Evolutionary conservation across 2,329 filamentous ascomycete genomes (phyloP).

Genomic region (Onygenales sp.): DNA sequence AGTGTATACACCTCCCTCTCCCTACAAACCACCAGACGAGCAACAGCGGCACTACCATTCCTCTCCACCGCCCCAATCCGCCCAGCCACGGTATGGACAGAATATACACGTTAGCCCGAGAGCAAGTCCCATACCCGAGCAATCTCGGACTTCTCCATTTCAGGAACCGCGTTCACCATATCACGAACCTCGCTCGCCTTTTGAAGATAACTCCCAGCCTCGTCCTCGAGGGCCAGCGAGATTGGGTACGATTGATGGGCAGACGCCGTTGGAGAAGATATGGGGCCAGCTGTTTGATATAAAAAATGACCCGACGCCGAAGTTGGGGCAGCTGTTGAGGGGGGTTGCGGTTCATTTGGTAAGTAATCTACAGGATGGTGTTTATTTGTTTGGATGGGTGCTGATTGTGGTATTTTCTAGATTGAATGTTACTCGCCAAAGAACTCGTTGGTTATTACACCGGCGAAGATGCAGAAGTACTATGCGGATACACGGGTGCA

Average conservation of each 20-base stretch:
- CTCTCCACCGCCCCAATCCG: constrained; percentile 17
- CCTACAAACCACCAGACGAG: constrained; percentile 16
- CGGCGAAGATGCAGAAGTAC: constrained; percentile 64
- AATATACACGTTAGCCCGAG: constrained; percentile 16
- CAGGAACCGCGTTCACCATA: constrained; percentile 4
- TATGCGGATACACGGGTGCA: constrained; percentile 58
- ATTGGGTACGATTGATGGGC: constrained; percentile 35
- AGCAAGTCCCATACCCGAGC: constrained; percentile 14
- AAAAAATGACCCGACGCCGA: constrained; percentile 55
- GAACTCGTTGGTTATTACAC: constrained; percentile 61
- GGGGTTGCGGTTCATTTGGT: constrained; percentile 68
- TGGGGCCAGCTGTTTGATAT: constrained; percentile 69
- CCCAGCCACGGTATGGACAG: constrained; percentile 15
- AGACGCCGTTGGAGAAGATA: constrained; percentile 57
- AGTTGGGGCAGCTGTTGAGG: constrained; percentile 61
- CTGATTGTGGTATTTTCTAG: constrained; percentile 30
- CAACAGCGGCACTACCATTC: constrained; percentile 17
- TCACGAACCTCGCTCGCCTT: too few species aligned
- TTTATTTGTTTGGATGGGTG: not conserved
- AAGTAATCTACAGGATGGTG: constrained; percentile 18
- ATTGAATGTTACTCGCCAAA: constrained; percentile 61
- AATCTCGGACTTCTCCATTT: constrained; percentile 25
- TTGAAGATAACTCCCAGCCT: not conserved
- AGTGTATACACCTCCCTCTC: constrained; percentile 49
- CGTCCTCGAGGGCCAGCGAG: constrained; percentile 30